Percentiles rank a stretch among this genome's conserved stretches.
phyloP scores from a whole-genome alignment of 1,284 basidiomycete species.

The Cystobasidiaceae sp. region DNA sequence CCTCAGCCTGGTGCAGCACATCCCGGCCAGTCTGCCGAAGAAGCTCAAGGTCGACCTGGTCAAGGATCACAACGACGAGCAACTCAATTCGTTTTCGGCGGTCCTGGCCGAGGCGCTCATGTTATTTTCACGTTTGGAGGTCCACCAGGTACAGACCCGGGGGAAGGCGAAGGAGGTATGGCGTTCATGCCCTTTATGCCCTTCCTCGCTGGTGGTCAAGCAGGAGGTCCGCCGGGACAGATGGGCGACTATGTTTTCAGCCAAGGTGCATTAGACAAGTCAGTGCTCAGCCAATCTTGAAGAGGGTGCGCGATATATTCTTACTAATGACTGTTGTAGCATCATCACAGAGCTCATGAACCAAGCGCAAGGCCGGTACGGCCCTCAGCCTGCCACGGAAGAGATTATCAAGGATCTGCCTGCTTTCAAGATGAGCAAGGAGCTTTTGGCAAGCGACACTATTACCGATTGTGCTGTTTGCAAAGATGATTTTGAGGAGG shows the following conservation, averaged over 20 bases:
- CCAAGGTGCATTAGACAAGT: slow-evolving; percentile 26
- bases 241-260: slow-evolving; percentile 32
- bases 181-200: slow-evolving; percentile 17
- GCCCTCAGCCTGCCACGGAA: slow-evolving; percentile 27
- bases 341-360: slow-evolving; percentile 28
- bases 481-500: slow-evolving; percentile 31
- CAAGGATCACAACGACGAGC: too few relatives aligned
- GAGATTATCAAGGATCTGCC: slow-evolving; percentile 30
- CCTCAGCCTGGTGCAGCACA: too few relatives aligned
- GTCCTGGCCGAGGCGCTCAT: background rate
- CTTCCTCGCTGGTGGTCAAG: background rate
- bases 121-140: slow-evolving; percentile 17
- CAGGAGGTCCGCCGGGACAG: slow-evolving; percentile 10
- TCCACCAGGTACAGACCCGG: background rate
- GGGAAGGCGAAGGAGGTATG: background rate
- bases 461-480: slow-evolving; percentile 31
- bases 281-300: too few relatives aligned
- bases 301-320: too few relatives aligned
- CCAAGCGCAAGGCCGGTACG: slow-evolving; percentile 26
- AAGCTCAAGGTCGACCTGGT: too few relatives aligned
- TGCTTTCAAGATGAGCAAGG: slow-evolving; percentile 22
- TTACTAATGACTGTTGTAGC: too few relatives aligned
- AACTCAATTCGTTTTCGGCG: slow-evolving; percentile 3
- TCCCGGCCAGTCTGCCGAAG: too few relatives aligned
- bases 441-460: slow-evolving; percentile 14